A percentile compares a stretch with the other conserved stretches of the same genome.
These are phyloP conservation scores for Coprinopsis marcescibilis DNA, from an alignment of 768 basidiomycete species.

Conservation along the genomic window DNA sequence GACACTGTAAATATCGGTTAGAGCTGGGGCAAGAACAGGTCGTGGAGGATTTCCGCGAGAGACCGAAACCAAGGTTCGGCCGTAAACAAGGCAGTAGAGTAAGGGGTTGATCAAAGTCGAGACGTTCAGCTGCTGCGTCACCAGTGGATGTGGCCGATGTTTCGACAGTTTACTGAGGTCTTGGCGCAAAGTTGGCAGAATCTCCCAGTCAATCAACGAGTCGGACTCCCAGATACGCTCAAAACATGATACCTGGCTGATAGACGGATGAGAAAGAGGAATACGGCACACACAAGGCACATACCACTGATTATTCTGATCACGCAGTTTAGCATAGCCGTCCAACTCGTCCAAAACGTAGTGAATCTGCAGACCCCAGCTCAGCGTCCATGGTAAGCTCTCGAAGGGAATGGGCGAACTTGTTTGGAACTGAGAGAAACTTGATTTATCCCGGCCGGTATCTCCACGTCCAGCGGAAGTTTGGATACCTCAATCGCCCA, in stretches of 20 bases:
- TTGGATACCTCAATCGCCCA: slow-evolving; percentile 28
- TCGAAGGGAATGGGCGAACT: slow-evolving; percentile 20
- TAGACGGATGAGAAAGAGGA: too few relatives aligned
- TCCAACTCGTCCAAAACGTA: slow-evolving; percentile 46
- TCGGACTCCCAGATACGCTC: slow-evolving; percentile 49
- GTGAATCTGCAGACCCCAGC: slow-evolving; percentile 25
- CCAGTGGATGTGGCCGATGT: too few relatives aligned
- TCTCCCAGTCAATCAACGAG: slow-evolving; percentile 16
- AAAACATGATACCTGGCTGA: slow-evolving; percentile 50
- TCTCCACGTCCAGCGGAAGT: slow-evolving; percentile 27
- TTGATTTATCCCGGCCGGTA: slow-evolving; percentile 26
- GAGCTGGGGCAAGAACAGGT: slow-evolving; percentile 24
- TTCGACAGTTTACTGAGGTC: too few relatives aligned
- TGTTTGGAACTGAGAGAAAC: slow-evolving; percentile 34
- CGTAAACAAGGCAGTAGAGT: slow-evolving; percentile 34
- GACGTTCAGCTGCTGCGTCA: slow-evolving; percentile 15
- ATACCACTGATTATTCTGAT: slow-evolving; percentile 33
- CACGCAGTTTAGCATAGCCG: slow-evolving; percentile 38
- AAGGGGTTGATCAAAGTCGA: slow-evolving; percentile 34
- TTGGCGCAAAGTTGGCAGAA: not conserved
- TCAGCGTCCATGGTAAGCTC: not conserved
- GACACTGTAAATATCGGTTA: slow-evolving; percentile 32
- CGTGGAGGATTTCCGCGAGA: slow-evolving; percentile 18
- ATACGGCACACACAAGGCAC: slow-evolving; percentile 3
- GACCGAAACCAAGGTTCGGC: slow-evolving; percentile 30